phyloP scores from a whole-genome alignment of 495 filamentous ascomycete genomes.

The Podospora didyma region DNA sequence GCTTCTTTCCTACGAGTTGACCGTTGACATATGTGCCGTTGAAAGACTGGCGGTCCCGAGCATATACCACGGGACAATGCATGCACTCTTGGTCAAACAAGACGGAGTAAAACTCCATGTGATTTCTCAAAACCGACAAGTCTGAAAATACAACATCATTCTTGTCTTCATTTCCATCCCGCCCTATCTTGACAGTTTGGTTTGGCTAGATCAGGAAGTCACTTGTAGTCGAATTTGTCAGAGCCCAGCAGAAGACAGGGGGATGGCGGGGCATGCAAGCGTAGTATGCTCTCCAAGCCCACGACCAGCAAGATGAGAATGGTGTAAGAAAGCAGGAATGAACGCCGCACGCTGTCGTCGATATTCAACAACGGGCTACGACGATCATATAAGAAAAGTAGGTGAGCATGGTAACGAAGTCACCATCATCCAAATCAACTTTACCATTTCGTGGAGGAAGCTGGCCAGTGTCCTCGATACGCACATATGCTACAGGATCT shows the following conservation, averaged over 20 bases:
- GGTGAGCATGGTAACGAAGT: no score
- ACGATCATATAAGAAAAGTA: no score
- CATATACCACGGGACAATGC: slow-evolving; percentile 53
- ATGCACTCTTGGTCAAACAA: slow-evolving; percentile 37
- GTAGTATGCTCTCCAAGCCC: no score
- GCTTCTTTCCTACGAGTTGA: slow-evolving; percentile 35
- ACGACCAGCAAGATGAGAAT: no score
- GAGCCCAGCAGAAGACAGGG: no score
- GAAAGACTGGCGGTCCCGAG: slow-evolving; percentile 52
- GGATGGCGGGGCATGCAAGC: no score
- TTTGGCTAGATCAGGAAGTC: slow-evolving; percentile 19
- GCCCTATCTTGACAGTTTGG: slow-evolving; percentile 32
- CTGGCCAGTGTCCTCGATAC: slow-evolving; percentile 13
- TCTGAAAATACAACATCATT: slow-evolving; percentile 40
- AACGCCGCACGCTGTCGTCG: no score
- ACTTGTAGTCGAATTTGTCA: slow-evolving; percentile 2
- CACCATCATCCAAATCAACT: no score
- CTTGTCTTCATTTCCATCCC: slow-evolving; percentile 25
- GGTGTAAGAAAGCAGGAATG: no score
- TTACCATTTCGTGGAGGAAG: slow-evolving; percentile 11
- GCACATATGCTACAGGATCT: slow-evolving; percentile 7
- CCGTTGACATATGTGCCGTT: slow-evolving; percentile 56
- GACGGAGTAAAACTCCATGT: slow-evolving; percentile 61
- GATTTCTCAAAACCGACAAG: slow-evolving; percentile 50
- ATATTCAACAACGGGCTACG: no score